Evolutionary conservation across 176 grass and related monocot genomes (phyloP).

Genomic region (Thalia dealbata): DNA sequence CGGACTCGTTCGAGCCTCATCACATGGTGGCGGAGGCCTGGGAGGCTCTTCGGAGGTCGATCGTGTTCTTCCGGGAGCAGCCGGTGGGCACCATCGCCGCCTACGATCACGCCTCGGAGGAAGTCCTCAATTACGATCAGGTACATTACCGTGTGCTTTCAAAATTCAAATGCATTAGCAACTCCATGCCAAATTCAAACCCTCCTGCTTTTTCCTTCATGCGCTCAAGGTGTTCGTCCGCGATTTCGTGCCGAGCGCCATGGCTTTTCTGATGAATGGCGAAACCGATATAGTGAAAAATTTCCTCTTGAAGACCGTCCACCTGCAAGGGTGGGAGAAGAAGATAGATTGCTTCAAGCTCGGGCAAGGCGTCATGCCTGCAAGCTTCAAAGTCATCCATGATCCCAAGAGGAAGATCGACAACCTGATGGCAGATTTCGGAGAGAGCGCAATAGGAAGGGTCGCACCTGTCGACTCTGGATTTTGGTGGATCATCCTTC

Average conservation of each 20-base stretch:
- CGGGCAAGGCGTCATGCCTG: constrained; percentile 82
- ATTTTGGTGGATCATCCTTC: constrained; percentile 91
- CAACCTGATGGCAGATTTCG: constrained; percentile 67
- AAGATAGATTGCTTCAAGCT: constrained; percentile 88
- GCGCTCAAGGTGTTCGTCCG: constrained; percentile 57
- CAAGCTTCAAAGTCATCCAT: constrained; percentile 82
- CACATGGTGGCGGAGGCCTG: constrained; percentile 69
- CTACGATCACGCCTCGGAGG: constrained; percentile 63
- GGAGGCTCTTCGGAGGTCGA: constrained; percentile 60
- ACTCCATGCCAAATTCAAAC: too few species aligned
- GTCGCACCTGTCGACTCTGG: constrained; percentile 86
- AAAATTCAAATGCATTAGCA: too few species aligned
- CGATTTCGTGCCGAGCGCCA: constrained; percentile 84
- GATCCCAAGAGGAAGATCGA: constrained; percentile 47
- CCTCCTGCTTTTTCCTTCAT: too few species aligned
- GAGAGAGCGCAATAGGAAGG: constrained; percentile 84
- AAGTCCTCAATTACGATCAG: constrained; percentile 93
- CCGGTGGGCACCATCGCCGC: constrained; percentile 86
- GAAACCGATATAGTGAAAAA: constrained; percentile 72
- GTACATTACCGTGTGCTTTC: constrained; percentile 12
- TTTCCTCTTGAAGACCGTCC: constrained; percentile 68
- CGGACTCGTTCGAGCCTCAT: constrained; percentile 70
- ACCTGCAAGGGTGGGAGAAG: constrained; percentile 87
- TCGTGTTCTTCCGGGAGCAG: constrained; percentile 57
- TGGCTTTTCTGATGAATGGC: constrained; percentile 91